Evolutionary conservation across 2,329 filamentous ascomycete species (phyloP).

Genomic region (Xylariaceae sp.): DNA sequence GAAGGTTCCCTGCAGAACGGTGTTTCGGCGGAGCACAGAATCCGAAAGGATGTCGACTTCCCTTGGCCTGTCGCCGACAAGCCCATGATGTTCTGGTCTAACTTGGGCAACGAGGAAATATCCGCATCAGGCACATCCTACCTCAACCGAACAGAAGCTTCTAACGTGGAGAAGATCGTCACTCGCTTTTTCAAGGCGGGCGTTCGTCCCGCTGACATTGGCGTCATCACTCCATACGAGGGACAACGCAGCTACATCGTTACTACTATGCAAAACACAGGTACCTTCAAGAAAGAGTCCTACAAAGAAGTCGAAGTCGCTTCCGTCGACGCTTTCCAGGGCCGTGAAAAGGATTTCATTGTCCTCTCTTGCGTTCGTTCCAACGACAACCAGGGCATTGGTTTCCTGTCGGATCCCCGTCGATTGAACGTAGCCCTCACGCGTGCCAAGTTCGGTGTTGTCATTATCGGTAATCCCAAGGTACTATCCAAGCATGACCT

Average conservation of each 20-base stretch:
- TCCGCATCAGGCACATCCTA: conserved; percentile 97
- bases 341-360: conserved; percentile 98
- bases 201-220: conserved; percentile 89
- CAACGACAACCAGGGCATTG: conserved; percentile 98
- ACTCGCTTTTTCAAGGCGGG: conserved; percentile 98
- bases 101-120: conserved; percentile 95
- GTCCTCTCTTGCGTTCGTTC: conserved; percentile 96
- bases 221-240: conserved; percentile 98
- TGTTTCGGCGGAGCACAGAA: conserved; percentile 82
- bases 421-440: conserved; percentile 97
- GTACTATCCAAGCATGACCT: conserved; percentile 96
- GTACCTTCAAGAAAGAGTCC: conserved; percentile 95
- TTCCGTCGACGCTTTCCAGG: conserved; percentile 97
- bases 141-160: conserved; percentile 93
- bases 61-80: conserved; percentile 93
- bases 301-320: conserved; percentile 99
- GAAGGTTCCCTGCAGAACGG: conserved; percentile 96
- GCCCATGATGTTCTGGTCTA: conserved; percentile 99
- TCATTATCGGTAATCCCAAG: conserved; percentile 96
- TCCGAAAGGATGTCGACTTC: conserved; percentile 93
- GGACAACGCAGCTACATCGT: conserved; percentile 98
- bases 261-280: conserved; percentile 97
- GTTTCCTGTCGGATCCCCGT: conserved; percentile 95
- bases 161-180: conserved; percentile 97
- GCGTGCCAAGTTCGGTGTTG: conserved; percentile 92